Base-by-base conservation (phyloP, 1,284 basidiomycete genomes). In the Papiliotrema laurentii region DNA sequence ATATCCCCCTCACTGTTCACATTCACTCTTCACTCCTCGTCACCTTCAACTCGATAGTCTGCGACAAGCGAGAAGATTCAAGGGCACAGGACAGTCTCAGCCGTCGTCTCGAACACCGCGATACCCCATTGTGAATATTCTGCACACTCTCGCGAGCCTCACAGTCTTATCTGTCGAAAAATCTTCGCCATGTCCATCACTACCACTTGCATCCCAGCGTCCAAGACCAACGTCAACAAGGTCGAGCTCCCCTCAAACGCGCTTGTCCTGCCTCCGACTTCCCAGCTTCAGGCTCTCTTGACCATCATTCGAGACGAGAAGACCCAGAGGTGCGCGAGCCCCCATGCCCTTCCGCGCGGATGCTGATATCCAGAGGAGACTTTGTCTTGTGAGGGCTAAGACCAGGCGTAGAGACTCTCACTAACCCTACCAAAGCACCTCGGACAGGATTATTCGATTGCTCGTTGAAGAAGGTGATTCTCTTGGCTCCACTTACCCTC, bases 291-390 rank as follows among this genome's bases (percentile, higher is more conserved):
- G 73, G 92, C 92, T 0, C 78, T 97, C 18, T 87, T 96, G 74
- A 97, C 96, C 14, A 94, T 97, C 74, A 94, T 98, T 68, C 77
- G 92, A 43, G 83, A 92, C 72, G 88, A 85, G 74, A 81, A 83
- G 49, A 92, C 90, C 2, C 81, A 71, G 30, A 56, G 76, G 74
- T 75, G 45, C 51, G 66, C 49, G 16, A 5, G 10, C 24, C 6
- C 25, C 35, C 16, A 14, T 19, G 18, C 25, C n/a, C 9, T 14
- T 39, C 33, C 18, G 39, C 39, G 18, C 42, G 47, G 27, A 50
- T 47, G 45, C 22, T 13, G 16, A 24, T 28, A 16, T 42, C 76
- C 34, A 80, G 94, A 37, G 92, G 92, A 21, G 94, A 98, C 72
- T 98, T 98, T 68, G 82, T 98, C 60, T 98, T 98, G 77, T 97